Percentiles rank a stretch among this genome's conserved stretches.
phyloP scores from a whole-genome alignment of 1,284 basidiomycete species.

The Ceratobasidium sp. region DNA sequence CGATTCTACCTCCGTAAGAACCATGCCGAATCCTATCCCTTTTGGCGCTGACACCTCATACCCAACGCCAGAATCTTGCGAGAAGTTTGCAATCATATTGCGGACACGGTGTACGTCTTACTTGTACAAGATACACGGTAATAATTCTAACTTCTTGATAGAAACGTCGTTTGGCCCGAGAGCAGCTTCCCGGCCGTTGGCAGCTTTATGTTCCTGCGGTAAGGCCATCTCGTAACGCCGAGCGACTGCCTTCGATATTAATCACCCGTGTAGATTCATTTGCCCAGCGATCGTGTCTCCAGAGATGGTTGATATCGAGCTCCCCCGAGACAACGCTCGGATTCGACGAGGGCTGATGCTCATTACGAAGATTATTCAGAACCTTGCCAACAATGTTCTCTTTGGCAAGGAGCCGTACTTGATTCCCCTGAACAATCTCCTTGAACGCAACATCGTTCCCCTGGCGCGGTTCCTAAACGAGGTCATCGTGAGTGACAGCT shows the following conservation, averaged over 20 bases:
- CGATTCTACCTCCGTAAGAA: conserved; percentile 75
- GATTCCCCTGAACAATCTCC: conserved; percentile 79
- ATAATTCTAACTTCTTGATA: conserved; percentile 44
- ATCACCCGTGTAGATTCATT: conserved; percentile 48
- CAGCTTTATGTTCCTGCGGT: conserved; percentile 90
- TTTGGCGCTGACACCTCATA: conserved; percentile 31
- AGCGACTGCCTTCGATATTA: conserved; percentile 46
- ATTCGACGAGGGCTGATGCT: conserved; percentile 80
- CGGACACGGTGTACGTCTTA: conserved; percentile 73
- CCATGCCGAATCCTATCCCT: background rate
- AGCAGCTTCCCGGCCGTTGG: conserved; percentile 86
- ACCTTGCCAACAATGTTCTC: conserved; percentile 89
- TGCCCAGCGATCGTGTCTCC: conserved; percentile 85
- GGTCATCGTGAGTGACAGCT: conserved; percentile 63
- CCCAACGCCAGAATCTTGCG: conserved; percentile 58
- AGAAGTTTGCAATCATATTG: conserved; percentile 86
- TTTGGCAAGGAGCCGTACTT: conserved; percentile 90
- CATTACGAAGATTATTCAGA: conserved; percentile 91
- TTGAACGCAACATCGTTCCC: conserved; percentile 76
- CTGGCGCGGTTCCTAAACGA: conserved; percentile 85
- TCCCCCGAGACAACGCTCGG: conserved; percentile 66
- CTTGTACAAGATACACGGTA: conserved; percentile 15
- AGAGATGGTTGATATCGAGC: conserved; percentile 80
- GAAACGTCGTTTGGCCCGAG: conserved; percentile 76
- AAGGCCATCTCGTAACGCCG: conserved; percentile 57